Evolutionary conservation across 73 alveolate species (phyloP).

Genomic region (Tetrahymena elliotti): DNA sequence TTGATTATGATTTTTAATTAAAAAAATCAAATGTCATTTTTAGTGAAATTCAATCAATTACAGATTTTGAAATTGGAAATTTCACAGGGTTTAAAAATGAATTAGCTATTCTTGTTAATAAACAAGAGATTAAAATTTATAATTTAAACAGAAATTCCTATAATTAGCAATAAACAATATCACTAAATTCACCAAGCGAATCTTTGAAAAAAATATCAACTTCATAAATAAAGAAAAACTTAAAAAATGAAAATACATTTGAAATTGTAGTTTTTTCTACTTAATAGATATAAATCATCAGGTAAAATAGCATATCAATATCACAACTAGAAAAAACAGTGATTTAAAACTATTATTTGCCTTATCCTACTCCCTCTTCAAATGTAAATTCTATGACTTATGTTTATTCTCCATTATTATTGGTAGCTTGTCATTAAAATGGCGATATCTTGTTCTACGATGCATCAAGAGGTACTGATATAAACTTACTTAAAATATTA

Average conservation of each 20-base stretch:
- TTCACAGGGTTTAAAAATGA: not conserved
- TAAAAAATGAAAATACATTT: no score
- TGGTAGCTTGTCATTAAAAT: not conserved
- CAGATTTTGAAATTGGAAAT: not conserved
- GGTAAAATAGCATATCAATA: no score
- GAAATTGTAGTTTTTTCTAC: not conserved
- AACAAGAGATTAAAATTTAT: no score
- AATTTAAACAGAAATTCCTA: no score
- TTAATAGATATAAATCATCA: no score
- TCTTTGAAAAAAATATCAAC: not conserved
- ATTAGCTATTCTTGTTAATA: not conserved
- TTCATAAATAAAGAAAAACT: no score
- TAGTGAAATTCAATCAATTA: not conserved
- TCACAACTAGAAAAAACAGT: not conserved
- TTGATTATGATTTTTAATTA: not conserved
- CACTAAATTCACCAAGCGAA: not conserved
- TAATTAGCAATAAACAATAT: no score
- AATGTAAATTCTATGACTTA: not conserved
- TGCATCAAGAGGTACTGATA: not conserved
- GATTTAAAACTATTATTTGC: not conserved
- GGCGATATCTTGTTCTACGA: not conserved
- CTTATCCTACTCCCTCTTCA: not conserved
- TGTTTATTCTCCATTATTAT: not conserved
- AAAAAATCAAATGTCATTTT: no score
- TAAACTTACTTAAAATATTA: no score